Conservation (phyloP, 116 monocot species). For the Thalassia testudinum region DNA sequence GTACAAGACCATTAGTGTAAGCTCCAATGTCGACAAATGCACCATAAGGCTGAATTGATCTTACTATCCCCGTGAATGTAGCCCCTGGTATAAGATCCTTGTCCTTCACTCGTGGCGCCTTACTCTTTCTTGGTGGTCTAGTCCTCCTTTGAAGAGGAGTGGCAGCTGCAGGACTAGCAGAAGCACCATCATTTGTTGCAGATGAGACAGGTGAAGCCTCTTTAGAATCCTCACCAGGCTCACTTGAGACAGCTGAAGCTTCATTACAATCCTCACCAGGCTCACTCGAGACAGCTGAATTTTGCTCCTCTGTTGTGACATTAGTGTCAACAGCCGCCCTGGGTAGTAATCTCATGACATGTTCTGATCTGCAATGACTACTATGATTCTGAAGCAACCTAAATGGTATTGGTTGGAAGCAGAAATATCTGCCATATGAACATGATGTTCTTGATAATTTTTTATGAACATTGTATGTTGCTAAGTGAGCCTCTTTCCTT, state of each 20-base stretch:
- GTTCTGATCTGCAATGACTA: slow-evolving; percentile 12
- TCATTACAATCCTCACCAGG: slow-evolving; percentile 17
- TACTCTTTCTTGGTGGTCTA: slow-evolving; percentile 52
- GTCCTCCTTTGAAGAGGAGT: slow-evolving; percentile 23
- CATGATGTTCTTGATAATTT: slow-evolving; percentile 16
- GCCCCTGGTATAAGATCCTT: slow-evolving; percentile 78
- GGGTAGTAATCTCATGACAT: slow-evolving; percentile 18
- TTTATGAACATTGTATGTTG: slow-evolving; percentile 17
- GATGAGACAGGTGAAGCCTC: slow-evolving; percentile 9
- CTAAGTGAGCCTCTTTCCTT: slow-evolving; percentile 26
- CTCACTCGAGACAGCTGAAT: slow-evolving; percentile 33
- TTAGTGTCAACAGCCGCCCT: slow-evolving; percentile 50
- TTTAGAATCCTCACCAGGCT: slow-evolving; percentile 14
- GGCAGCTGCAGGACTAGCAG: slow-evolving; percentile 8
- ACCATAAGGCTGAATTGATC: slow-evolving; percentile 92
- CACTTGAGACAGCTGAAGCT: slow-evolving; percentile 26
- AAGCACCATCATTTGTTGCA: slow-evolving; percentile 3
- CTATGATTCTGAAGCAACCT: slow-evolving; percentile 24
- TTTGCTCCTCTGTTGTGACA: slow-evolving; percentile 45
- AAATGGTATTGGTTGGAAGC: slow-evolving; percentile 15
- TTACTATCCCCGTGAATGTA: slow-evolving; percentile 82
- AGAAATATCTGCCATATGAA: slow-evolving; percentile 14
- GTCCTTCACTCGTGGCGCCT: slow-evolving; percentile 69
- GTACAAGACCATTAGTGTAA: slow-evolving; percentile 89
- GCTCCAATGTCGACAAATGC: slow-evolving; percentile 92